Base-by-base conservation (phyloP, 2,329 filamentous ascomycete genomes). In the Colletotrichum acutatum region DNA sequence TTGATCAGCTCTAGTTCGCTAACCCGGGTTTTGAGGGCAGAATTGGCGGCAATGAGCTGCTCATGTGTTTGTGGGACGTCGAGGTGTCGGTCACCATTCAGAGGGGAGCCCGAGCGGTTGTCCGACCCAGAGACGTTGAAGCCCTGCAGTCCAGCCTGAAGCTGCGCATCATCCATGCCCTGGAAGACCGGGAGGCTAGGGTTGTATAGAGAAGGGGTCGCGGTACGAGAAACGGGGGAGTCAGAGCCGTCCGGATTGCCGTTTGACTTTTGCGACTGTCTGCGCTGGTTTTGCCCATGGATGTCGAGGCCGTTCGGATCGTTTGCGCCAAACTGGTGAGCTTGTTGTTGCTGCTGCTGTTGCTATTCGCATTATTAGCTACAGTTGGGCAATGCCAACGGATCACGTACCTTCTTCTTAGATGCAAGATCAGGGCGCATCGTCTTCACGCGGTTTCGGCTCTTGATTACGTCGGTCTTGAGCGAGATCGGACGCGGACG, bases 391-490 rank as follows among this genome's bases (percentile, higher is more conserved):
- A 26, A 16, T 7, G 24, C 5, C 49, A 6, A 53, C 26, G 63
- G 54, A 68, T 54, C 61, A 80, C 84, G 79, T 85, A 95, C 94
- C 92, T 97, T 97, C 84, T 95, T 91, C 83, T 92, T 95, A 79
- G 94, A 93, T 59, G 92, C 91, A 75, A 94, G 90, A 78, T 95
- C 94, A 9, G 93, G 90, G 66, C 90, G 90, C 83, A 91, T 90
- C 32, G 95, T 97, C 88, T 98, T 98, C 78, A 98, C 96, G 76
- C 97, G 92, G 85, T 99, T 99, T 79, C 97, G 95, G 86, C 95
- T 98, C 88, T 99, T 99, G 86, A 99, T 99, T 77, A 98, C 96
- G 87, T 99, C 97, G 61, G 97, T 98, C 89, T 99, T 99, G 78
- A 99, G 90, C 78, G 94, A 97, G 82, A 98, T 98, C 77, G 97